Evolutionary conservation across 768 basidiomycete species (phyloP).

Genomic region (Tremella fuciformis): DNA sequence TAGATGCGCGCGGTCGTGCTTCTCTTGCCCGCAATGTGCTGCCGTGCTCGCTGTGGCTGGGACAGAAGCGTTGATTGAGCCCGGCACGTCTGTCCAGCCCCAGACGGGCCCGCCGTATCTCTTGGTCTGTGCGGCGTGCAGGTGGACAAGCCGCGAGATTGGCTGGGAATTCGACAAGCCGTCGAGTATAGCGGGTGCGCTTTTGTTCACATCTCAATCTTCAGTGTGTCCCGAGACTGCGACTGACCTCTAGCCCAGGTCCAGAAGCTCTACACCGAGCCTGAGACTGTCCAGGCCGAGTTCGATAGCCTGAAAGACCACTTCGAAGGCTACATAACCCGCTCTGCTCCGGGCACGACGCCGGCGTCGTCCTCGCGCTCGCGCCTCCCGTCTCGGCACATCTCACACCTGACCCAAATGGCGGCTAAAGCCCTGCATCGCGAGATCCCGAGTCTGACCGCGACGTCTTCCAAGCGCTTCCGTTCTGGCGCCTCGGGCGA

Average conservation of each 20-base stretch:
- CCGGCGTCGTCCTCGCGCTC: slow-evolving; percentile 2
- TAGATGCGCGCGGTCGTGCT: slow-evolving; percentile 97
- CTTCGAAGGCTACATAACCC: slow-evolving; percentile 87
- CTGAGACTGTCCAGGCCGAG: slow-evolving; percentile 69
- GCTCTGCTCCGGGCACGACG: slow-evolving; percentile 23
- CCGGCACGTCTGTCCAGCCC: slow-evolving; percentile 44
- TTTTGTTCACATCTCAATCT: neutral
- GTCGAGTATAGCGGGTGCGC: slow-evolving; percentile 84
- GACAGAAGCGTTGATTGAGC: slow-evolving; percentile 57
- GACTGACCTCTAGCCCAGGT: slow-evolving; percentile 67
- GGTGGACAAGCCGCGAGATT: slow-evolving; percentile 90
- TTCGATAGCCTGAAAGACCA: slow-evolving; percentile 95
- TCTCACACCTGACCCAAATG: slow-evolving; percentile 61
- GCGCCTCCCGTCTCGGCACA: slow-evolving; percentile 31
- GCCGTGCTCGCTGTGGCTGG: slow-evolving; percentile 79
- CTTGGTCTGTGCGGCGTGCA: slow-evolving; percentile 84
- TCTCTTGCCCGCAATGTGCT: slow-evolving; percentile 92
- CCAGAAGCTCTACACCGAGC: slow-evolving; percentile 80
- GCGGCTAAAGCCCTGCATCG: slow-evolving; percentile 83
- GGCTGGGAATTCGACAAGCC: slow-evolving; percentile 95
- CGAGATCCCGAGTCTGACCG: slow-evolving; percentile 58
- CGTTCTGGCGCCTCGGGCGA: slow-evolving; percentile 11
- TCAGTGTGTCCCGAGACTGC: neutral
- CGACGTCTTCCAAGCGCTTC: slow-evolving; percentile 15
- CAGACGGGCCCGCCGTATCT: slow-evolving; percentile 74